A percentile compares a stretch with the other conserved stretches of the same genome.
Evolutionary conservation across 2,329 filamentous ascomycete genomes (phyloP).

Genomic region (Penicillium olsonii): DNA sequence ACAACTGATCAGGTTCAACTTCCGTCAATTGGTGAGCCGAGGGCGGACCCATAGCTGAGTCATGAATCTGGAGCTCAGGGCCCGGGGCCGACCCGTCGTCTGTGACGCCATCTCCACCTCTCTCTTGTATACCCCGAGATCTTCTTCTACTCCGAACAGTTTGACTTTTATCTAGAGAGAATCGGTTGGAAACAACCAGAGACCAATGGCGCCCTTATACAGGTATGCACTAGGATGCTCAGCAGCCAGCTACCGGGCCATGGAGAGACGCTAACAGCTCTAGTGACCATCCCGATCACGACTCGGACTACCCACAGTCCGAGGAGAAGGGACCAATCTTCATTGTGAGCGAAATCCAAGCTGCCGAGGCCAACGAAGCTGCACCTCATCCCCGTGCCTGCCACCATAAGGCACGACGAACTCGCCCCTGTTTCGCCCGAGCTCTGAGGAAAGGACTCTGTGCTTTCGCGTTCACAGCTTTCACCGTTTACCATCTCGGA

Average conservation of each 20-base stretch:
- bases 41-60: background rate
- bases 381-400: slow-evolving; percentile 1
- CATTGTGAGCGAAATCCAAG: background rate
- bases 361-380: slow-evolving; percentile 1
- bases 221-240: slow-evolving; percentile 1
- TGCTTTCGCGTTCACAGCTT: slow-evolving; percentile 7
- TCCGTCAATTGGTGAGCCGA: too few species aligned
- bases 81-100: background rate
- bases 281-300: slow-evolving; percentile 9
- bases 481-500: slow-evolving; percentile 10
- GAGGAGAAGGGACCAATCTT: slow-evolving; percentile 14
- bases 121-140: background rate
- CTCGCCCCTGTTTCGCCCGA: slow-evolving; percentile 7
- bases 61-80: background rate
- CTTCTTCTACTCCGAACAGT: background rate
- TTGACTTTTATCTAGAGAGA: background rate
- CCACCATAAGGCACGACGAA: slow-evolving; percentile 6
- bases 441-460: slow-evolving; percentile 9
- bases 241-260: too few species aligned
- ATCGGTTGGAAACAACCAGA: background rate
- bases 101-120: background rate
- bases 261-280: slow-evolving; percentile 8
- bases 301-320: slow-evolving; percentile 5
- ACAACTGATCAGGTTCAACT: too few species aligned
- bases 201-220: background rate